phyloP scores from a whole-genome alignment of 106 monocot genomes.

The Apostasia ramifera region DNA sequence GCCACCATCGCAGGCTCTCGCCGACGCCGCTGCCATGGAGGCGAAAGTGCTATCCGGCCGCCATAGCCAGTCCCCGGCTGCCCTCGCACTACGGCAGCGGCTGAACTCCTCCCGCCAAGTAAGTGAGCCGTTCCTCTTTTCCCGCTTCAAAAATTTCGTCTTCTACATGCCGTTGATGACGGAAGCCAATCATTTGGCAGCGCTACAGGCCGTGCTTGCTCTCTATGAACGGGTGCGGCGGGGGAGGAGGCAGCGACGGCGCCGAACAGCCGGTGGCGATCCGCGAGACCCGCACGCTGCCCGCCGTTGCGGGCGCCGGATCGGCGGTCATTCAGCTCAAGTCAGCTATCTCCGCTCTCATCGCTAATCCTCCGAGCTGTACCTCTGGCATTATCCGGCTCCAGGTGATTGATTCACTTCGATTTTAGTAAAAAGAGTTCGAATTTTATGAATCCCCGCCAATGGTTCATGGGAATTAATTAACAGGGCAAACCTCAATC shows the following conservation, averaged over 20 bases:
- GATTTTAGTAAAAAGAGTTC: background rate
- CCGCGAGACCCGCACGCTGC: constrained; percentile 15
- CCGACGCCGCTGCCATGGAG: no score
- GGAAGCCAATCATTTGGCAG: background rate
- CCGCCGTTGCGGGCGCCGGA: constrained; percentile 13
- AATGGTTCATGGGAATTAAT: background rate
- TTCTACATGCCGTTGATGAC: background rate
- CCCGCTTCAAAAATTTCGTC: background rate
- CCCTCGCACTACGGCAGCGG: no score
- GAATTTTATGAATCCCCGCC: background rate
- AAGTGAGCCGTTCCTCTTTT: no score
- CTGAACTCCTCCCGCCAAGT: no score
- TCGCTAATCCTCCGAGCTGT: constrained; percentile 22
- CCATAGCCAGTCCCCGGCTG: no score
- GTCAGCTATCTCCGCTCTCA: constrained; percentile 15
- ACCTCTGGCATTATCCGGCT: constrained; percentile 80
- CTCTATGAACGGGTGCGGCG: constrained; percentile 13
- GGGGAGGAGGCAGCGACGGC: background rate
- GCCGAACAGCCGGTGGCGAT: constrained; percentile 2
- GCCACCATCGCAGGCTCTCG: no score
- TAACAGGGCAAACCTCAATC: background rate
- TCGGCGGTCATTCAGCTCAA: constrained; percentile 15
- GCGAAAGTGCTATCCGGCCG: no score
- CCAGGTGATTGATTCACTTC: constrained; percentile 30
- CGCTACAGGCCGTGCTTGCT: constrained; percentile 4